Base-by-base conservation (phyloP, 129 eudicot genomes). In the Helichrysum umbraculigerum region DNA sequence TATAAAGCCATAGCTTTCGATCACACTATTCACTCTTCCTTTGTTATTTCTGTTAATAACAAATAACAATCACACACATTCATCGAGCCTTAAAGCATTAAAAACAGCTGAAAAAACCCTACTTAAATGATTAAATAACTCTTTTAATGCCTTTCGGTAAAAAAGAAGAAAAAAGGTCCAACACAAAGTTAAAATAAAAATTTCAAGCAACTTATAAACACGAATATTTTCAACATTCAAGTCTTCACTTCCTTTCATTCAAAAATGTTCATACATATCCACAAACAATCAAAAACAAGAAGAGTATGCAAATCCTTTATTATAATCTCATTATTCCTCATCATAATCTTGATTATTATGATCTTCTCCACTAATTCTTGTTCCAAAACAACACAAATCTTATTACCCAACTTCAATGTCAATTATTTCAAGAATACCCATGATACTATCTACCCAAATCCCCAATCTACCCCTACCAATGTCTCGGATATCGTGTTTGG, bases 401-500 rank as follows among this genome's bases (percentile, higher is more conserved):
- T 71, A 33, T 34, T 82, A 42, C 71, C 81, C 52, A 76, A 59
- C 65, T 54, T 62, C 73, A 83, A 69, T 70, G 68, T 76, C 22
- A 85, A 81, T 17, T 74, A 72, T 70, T 80, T 57, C 70, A 67
- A 80, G 32, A 74, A 80, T 12, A 72, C 78, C 32, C 44, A 39
- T 28, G 33, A 28, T 21, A 76, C 73, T 59, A 56, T 65, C 15
- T 64, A 77, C 56, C 47, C 73, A 15, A 77, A 35, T 15, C 39
- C 65, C 76, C 54, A 44, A 51, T 54, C 78, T 58, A 73, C 82
- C 70, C 78, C 74, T 4, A 87, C 92, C 1, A 80, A 74, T 58
- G 58, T 87, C 39, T 77, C 83, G 85, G 86, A 89, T 76, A 76
- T 89, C 29, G 81, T 85, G 16, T 87, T 89, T 21, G 85, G 89